phyloP scores from a whole-genome alignment of 495 filamentous ascomycete species.

The Aeminium ludgeri region DNA sequence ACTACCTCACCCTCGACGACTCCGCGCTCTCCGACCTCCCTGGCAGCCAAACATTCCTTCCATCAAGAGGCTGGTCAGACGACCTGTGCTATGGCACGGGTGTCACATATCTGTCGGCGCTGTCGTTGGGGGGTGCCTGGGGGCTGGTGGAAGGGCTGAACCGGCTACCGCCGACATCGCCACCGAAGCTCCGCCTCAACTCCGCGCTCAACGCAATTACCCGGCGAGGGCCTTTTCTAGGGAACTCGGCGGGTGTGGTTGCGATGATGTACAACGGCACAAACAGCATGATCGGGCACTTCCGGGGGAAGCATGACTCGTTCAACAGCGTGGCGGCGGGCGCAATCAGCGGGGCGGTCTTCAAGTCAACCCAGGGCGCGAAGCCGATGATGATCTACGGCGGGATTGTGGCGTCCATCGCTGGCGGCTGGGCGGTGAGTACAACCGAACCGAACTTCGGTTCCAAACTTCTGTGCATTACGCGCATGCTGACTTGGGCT shows the following conservation, averaged over 20 bases:
- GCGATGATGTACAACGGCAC: slow-evolving; percentile 68
- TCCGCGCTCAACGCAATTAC: slow-evolving; percentile 86
- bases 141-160: slow-evolving; percentile 74
- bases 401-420: slow-evolving; percentile 65
- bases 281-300: slow-evolving; percentile 76
- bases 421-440: slow-evolving; percentile 70
- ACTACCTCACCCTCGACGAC: slow-evolving; percentile 89
- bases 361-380: slow-evolving; percentile 83
- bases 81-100: slow-evolving; percentile 96
- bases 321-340: slow-evolving; percentile 77
- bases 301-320: slow-evolving; percentile 78
- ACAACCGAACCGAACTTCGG: background rate
- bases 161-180: slow-evolving; percentile 51
- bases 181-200: slow-evolving; percentile 82
- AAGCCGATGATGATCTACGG: slow-evolving; percentile 88
- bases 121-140: slow-evolving; percentile 81
- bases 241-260: slow-evolving; percentile 85
- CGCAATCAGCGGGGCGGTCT: slow-evolving; percentile 74
- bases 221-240: slow-evolving; percentile 83
- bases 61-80: slow-evolving; percentile 91
- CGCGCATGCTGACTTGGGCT: background rate
- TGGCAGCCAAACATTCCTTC: slow-evolving; percentile 67
- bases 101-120: slow-evolving; percentile 71
- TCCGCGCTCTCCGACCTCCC: slow-evolving; percentile 76
- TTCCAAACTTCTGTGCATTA: background rate